Evolutionary conservation across 352 stramenopile genomes (phyloP), one percentile per base, ranked within the genome.

Genomic region (Globisporangium emineosum): DNA sequence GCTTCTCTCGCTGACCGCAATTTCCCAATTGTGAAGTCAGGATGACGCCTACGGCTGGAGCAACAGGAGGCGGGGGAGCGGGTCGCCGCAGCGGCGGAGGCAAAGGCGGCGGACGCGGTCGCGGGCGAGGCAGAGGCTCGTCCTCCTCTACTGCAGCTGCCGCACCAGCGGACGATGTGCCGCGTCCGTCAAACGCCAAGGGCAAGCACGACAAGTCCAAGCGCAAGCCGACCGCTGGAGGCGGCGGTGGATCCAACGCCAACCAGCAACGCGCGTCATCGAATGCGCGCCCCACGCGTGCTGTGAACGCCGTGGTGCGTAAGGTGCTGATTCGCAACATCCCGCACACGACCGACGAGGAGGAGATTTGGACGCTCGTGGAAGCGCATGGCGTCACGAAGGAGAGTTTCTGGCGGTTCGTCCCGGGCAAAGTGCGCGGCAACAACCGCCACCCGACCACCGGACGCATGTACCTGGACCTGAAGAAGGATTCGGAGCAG

Each of bases 291-390:
- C 77, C 78, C n/a, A 72, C 73, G 40, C 79, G 81, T 17, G 62
- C 55, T 4, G 60, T 63, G 10, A 66, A 53, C 19, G 29, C 79
- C 1, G 71, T 87, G 21, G 72, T 79, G 56, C 81, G 82, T 63
- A 93, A 93, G 60, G 59, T 93, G 37, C 64, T 91, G 51, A 63
- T 93, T 33, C 82, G 81, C 61, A 86, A 91, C 56, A 82, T 93
- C 43, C 84, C 82, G 19, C 59, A 83, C 52, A 62, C 65, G 9
- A 75, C 71, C 25, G 67, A 71, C 25, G 73, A 88, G 53, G 65
- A 81, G 30, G 67, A 77, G 25, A 66, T 78, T 47, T 53, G 63
- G 17, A 54, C 67, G 40, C 61, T 89, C 55, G 56, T 90, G 10
- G 65, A 76, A 35, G 27, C 64, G 33, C 66, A 80, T 19, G 79